Evolutionary conservation across 2,329 filamentous ascomycete species (phyloP).

Genomic region (Nakataea oryzae): DNA sequence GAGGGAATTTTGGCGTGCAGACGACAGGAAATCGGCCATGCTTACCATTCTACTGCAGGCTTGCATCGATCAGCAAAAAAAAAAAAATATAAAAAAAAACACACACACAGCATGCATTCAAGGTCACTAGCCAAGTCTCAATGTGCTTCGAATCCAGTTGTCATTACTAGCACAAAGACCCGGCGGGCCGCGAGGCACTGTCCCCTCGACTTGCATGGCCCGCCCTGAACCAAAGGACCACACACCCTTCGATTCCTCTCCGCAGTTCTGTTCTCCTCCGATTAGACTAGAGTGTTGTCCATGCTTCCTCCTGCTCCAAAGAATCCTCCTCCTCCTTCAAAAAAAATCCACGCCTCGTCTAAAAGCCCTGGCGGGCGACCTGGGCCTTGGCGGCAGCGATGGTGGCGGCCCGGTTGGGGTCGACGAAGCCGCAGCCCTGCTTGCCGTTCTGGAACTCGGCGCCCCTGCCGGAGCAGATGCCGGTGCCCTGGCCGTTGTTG

Average conservation of each 20-base stretch:
- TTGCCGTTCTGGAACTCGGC: constrained; percentile 19
- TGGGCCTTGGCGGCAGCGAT: constrained; percentile 17
- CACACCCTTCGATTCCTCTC: neutral
- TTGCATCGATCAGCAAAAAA: no score
- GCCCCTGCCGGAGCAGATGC: constrained; percentile 17
- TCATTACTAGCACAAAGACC: neutral
- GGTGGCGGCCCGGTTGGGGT: constrained; percentile 14
- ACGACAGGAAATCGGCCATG: no score
- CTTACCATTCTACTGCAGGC: no score
- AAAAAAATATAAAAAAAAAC: no score
- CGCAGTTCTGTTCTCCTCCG: neutral
- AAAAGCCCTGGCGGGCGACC: constrained; percentile 17
- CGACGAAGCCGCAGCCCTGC: constrained; percentile 17
- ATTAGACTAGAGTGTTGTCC: neutral
- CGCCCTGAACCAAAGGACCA: neutral
- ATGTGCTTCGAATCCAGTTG: neutral
- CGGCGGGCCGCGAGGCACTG: neutral
- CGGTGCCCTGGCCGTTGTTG: constrained; percentile 8
- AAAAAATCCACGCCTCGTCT: neutral
- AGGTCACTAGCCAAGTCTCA: no score
- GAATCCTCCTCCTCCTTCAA: no score
- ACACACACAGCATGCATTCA: no score
- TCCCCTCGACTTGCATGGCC: neutral
- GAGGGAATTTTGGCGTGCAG: no score
- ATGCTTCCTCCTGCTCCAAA: neutral